Conservation (phyloP, 2,329 filamentous ascomycete genomes). For the Monosporascus cannonballus region DNA sequence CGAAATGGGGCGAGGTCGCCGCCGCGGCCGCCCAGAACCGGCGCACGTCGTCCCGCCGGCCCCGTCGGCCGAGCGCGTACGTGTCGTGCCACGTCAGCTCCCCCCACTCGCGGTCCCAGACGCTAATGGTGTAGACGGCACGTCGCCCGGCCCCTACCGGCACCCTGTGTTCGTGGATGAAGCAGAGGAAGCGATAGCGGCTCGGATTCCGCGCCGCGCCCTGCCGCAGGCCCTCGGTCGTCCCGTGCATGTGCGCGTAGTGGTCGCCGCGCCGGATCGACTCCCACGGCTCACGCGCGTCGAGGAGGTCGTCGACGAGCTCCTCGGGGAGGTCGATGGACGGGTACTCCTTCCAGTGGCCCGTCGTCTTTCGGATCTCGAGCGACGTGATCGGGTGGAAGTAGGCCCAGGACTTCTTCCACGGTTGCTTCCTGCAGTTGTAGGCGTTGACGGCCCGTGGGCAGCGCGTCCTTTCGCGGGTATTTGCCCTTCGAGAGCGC, state of each 20-base stretch:
- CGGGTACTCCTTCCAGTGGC: not conserved
- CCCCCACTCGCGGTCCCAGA: constrained; percentile 18
- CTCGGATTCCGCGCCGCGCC: too few species aligned
- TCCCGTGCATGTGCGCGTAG: not conserved
- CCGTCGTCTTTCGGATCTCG: not conserved
- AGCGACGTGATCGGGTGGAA: constrained; percentile 12
- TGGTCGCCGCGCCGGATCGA: not conserved
- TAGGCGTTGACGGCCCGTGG: constrained; percentile 15
- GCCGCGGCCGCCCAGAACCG: constrained; percentile 8
- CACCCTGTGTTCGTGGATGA: constrained; percentile 16
- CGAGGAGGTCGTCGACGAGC: constrained; percentile 5
- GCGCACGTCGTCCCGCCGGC: constrained; percentile 9
- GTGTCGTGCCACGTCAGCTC: constrained; percentile 17
- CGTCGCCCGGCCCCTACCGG: constrained; percentile 5
- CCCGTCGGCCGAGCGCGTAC: constrained; percentile 6
- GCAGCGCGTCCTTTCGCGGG: constrained; percentile 11
- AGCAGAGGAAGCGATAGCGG: constrained; percentile 16
- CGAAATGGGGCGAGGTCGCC: not conserved
- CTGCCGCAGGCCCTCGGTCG: too few species aligned
- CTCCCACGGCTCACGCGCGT: constrained; percentile 2
- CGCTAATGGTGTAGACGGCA: constrained; percentile 15
- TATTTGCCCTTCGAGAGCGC: constrained; percentile 9
- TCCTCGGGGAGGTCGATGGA: constrained; percentile 3
- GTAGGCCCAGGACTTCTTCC: constrained; percentile 9
- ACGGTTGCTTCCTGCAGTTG: constrained; percentile 7